These are phyloP conservation scores for Cladophialophora exuberans DNA, from an alignment of 2,329 filamentous ascomycete genomes.

Conservation along the genomic window DNA sequence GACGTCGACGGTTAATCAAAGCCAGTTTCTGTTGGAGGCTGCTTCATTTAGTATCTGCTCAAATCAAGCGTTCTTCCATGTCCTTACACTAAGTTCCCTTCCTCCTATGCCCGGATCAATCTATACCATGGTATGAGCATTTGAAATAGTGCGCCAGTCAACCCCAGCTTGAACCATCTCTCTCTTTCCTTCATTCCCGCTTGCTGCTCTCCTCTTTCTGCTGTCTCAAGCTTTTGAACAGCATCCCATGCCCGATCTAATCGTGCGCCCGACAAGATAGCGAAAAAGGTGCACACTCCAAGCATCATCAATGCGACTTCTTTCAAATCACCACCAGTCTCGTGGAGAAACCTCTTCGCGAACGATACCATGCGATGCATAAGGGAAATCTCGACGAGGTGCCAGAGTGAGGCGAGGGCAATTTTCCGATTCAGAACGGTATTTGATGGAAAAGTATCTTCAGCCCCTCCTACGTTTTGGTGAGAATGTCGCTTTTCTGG, in stretches of 20 bases:
- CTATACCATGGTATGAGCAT: not conserved
- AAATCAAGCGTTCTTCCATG: too few species aligned
- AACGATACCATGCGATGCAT: not conserved
- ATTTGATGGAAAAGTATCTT: too few species aligned
- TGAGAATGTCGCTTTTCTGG: not conserved
- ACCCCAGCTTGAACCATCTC: not conserved
- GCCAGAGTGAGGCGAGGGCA: not conserved
- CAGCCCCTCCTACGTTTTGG: not conserved
- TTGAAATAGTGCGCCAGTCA: not conserved
- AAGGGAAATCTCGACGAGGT: not conserved
- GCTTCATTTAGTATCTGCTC: too few species aligned
- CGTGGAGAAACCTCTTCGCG: not conserved
- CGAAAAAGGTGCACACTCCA: not conserved
- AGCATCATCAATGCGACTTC: not conserved
- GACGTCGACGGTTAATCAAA: too few species aligned
- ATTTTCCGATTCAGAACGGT: not conserved
- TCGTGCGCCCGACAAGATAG: not conserved
- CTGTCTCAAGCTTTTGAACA: not conserved
- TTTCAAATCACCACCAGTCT: not conserved
- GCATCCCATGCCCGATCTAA: not conserved
- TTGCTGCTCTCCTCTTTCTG: not conserved
- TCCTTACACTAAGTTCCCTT: too few species aligned
- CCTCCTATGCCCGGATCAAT: not conserved
- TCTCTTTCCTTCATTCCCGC: too few species aligned
- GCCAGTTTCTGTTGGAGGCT: too few species aligned